Evolutionary conservation across 495 filamentous ascomycete genomes (phyloP).

Genomic region (Eremomyces bilateralis): DNA sequence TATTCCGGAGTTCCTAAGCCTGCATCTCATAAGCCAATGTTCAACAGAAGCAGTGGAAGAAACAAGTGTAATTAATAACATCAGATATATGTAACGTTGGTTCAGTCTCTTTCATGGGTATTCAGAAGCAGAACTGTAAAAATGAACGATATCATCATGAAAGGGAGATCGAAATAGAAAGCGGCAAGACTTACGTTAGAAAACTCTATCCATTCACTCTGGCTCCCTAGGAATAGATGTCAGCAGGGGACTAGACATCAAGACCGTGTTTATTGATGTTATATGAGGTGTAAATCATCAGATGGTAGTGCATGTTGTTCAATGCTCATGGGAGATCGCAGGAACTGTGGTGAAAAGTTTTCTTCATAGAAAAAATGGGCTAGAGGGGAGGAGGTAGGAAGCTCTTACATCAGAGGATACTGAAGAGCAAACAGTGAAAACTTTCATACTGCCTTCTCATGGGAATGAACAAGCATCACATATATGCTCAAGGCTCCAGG

Average conservation of each 20-base stretch:
- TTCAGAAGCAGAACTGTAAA: constrained; percentile 27
- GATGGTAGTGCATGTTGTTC: constrained; percentile 99
- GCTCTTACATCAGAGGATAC: too few relatives aligned
- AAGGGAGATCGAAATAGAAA: constrained; percentile 1
- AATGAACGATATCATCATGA: constrained; percentile 22
- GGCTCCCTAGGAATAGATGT: background rate
- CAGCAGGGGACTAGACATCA: background rate
- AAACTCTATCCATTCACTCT: constrained; percentile 1
- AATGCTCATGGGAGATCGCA: constrained; percentile 72
- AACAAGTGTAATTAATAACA: background rate
- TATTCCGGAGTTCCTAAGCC: background rate
- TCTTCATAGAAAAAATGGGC: constrained; percentile 37
- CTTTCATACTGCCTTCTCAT: too few relatives aligned
- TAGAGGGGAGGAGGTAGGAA: too few relatives aligned
- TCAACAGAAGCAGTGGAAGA: background rate
- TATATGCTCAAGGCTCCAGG: too few relatives aligned
- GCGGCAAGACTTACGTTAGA: constrained; percentile 1
- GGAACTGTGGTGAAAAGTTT: constrained; percentile 31
- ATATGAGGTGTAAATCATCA: constrained; percentile 29
- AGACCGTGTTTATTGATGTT: background rate
- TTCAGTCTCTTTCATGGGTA: constrained; percentile 19
- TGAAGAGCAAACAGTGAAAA: too few relatives aligned
- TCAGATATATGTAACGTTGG: constrained; percentile 12
- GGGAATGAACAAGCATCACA: too few relatives aligned
- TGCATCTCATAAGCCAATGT: background rate